Evolutionary conservation across 768 basidiomycete species (phyloP).

Genomic region (Melanogaster broomeanus): DNA sequence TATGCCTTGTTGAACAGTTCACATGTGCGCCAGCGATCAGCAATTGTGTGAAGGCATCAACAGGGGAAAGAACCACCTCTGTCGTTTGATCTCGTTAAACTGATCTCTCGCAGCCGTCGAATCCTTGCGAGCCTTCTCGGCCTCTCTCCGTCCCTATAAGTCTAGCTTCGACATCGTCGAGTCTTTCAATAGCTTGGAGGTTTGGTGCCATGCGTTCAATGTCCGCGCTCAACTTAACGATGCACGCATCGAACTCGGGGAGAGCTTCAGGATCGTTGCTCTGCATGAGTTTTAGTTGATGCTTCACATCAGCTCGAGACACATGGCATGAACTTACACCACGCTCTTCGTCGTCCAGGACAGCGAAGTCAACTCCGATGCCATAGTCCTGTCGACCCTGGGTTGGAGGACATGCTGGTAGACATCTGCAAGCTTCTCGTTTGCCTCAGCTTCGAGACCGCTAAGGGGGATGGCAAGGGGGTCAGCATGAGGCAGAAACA

Average conservation of each 20-base stretch:
- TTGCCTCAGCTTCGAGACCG: constrained; percentile 86
- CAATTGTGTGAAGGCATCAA: neutral
- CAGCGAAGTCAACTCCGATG: constrained; percentile 84
- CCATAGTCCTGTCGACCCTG: constrained; percentile 90
- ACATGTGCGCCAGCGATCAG: constrained; percentile 38
- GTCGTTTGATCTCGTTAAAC: constrained; percentile 84
- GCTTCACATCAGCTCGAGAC: neutral
- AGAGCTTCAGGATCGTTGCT: constrained; percentile 63
- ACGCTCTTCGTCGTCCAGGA: constrained; percentile 72
- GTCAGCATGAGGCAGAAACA: neutral
- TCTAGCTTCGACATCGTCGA: constrained; percentile 84
- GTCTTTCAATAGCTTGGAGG: constrained; percentile 91
- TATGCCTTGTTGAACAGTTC: constrained; percentile 96
- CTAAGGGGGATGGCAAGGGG: constrained; percentile 39
- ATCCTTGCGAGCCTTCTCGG: constrained; percentile 88
- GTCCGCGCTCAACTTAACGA: constrained; percentile 70
- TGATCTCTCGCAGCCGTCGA: constrained; percentile 89
- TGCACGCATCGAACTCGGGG: constrained; percentile 72
- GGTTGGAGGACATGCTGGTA: constrained; percentile 88
- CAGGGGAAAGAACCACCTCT: constrained; percentile 51
- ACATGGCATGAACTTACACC: constrained; percentile 43
- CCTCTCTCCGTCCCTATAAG: constrained; percentile 89
- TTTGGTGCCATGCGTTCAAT: constrained; percentile 96
- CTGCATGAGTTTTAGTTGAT: constrained; percentile 30
- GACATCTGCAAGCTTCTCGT: constrained; percentile 85